Conservation (phyloP, 345 rosid species). For the Eucalyptus coolabah region DNA sequence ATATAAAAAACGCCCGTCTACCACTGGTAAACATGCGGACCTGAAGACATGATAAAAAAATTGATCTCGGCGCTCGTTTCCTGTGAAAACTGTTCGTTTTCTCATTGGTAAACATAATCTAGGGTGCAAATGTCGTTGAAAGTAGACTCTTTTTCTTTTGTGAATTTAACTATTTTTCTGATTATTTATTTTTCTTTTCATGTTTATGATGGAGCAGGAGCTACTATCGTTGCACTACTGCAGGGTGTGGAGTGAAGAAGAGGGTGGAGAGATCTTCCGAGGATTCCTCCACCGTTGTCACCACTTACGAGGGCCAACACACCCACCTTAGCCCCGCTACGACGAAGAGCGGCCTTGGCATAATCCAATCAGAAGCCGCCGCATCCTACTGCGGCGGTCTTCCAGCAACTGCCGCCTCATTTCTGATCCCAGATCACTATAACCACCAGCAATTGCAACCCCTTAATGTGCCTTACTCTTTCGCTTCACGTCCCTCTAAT, state of each 20-base stretch:
- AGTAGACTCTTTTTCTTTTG: neutral
- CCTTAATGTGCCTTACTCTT: neutral
- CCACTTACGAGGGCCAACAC: conserved; percentile 97
- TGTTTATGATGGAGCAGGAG: conserved; percentile 42
- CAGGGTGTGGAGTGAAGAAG: conserved; percentile 95
- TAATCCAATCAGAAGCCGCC: conserved; percentile 5
- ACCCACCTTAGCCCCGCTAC: conserved; percentile 65
- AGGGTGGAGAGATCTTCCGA: conserved; percentile 91
- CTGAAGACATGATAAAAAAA: neutral
- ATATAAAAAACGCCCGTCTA: neutral
- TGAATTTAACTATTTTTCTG: neutral
- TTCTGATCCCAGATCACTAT: conserved; percentile 11
- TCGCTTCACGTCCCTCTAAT: neutral
- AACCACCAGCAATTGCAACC: conserved; percentile 5
- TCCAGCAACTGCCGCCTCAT: conserved; percentile 13
- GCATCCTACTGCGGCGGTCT: neutral
- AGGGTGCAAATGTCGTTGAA: neutral
- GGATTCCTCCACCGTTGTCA: conserved; percentile 69
- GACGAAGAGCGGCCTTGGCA: conserved; percentile 51
- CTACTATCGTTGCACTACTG: conserved; percentile 94
- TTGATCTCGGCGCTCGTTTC: neutral
- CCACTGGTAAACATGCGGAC: neutral
- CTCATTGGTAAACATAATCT: neutral
- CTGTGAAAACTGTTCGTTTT: neutral
- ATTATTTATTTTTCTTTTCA: neutral